Percentiles rank a stretch among this genome's conserved stretches.
Conservation (phyloP, 495 filamentous ascomycete genomes). For the Trichoderma gamsii region DNA sequence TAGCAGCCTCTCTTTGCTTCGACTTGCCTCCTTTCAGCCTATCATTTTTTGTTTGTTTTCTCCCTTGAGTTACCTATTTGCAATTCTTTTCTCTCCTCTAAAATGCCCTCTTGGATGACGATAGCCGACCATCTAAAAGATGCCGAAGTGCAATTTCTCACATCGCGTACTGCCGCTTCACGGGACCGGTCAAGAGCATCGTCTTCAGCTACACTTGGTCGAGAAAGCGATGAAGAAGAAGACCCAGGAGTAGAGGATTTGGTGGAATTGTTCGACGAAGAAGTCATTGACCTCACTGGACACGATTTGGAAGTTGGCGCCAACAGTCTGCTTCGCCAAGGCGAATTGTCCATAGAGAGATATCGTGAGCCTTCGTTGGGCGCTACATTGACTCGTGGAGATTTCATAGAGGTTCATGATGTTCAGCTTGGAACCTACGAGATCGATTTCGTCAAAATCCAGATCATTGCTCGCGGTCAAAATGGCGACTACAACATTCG, state of each 20-base stretch:
- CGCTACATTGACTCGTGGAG: not conserved
- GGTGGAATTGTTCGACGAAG: not conserved
- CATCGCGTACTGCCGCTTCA: not conserved
- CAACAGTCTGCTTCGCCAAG: not conserved
- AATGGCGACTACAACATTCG: not conserved
- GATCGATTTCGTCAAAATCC: conserved; percentile 1
- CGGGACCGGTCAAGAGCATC: not conserved
- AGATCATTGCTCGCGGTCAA: not conserved
- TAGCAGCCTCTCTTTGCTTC: not conserved
- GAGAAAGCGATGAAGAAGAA: not conserved
- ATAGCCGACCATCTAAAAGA: not conserved
- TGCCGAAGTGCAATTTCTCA: not conserved
- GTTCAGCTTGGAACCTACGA: not conserved
- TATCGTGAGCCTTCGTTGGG: not conserved
- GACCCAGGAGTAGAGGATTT: not conserved
- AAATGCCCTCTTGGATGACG: not conserved
- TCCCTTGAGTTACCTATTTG: not conserved
- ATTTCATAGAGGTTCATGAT: not conserved
- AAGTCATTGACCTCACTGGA: conserved; percentile 11
- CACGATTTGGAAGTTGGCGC: not conserved
- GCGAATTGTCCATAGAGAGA: not conserved
- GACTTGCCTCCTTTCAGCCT: not conserved
- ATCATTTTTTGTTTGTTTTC: no score
- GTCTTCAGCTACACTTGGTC: conserved; percentile 1
- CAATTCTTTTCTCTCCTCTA: not conserved